These are phyloP conservation scores for Tetrapisispora phaffii DNA, from an alignment of 805 yeast species.

Conservation along the genomic window DNA sequence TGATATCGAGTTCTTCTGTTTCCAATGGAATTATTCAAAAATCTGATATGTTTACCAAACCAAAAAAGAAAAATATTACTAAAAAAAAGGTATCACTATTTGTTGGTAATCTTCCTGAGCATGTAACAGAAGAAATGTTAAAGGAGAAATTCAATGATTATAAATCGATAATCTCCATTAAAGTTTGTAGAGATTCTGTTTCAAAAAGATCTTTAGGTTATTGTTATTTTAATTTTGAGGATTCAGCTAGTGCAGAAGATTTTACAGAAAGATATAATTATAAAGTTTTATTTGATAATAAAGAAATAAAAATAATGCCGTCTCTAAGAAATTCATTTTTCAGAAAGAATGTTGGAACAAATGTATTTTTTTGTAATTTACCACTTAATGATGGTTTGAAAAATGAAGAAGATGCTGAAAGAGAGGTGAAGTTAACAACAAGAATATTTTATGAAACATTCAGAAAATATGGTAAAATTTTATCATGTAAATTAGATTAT, in stretches of 20 bases:
- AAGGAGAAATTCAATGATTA: conserved; percentile 34
- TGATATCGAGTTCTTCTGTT: neutral
- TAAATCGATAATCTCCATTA: conserved; percentile 45
- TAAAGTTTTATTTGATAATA: conserved; percentile 25
- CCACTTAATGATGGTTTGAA: conserved; percentile 25
- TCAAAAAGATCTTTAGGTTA: conserved; percentile 56
- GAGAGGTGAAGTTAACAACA: conserved; percentile 28
- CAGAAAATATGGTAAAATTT: conserved; percentile 37
- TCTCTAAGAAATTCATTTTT: conserved; percentile 38
- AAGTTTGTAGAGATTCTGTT: conserved; percentile 46
- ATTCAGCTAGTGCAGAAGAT: conserved; percentile 39
- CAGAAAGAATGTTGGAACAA: conserved; percentile 42
- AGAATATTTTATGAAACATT: conserved; percentile 42
- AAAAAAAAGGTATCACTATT: conserved; percentile 33
- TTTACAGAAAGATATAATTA: conserved; percentile 54
- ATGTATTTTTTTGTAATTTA: conserved; percentile 42
- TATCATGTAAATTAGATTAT: conserved; percentile 35
- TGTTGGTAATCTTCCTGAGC: conserved; percentile 51
- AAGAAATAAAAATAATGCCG: conserved; percentile 47
- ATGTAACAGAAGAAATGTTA: conserved; percentile 41
- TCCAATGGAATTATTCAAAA: neutral
- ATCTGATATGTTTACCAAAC: neutral
- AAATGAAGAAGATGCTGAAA: neutral
- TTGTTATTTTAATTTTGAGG: conserved; percentile 58
- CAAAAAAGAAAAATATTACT: neutral